These are phyloP conservation scores for Chytriomyces sp. DNA, from an alignment of 192 early-diverging fungal genomes.

Conservation along the genomic window DNA sequence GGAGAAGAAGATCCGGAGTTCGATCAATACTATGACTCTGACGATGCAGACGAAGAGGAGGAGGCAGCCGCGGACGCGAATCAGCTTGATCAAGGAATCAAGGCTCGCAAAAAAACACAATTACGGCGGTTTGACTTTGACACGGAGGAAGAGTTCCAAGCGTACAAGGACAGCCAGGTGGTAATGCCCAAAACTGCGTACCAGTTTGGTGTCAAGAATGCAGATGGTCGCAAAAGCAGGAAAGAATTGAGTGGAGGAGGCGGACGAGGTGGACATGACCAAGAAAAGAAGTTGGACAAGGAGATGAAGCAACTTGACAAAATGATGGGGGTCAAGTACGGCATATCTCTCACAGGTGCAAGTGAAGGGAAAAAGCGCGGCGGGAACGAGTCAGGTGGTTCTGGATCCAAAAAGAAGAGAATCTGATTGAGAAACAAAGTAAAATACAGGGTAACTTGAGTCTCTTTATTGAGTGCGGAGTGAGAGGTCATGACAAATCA, in stretches of 20 bases:
- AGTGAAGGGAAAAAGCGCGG: slow-evolving; percentile 5
- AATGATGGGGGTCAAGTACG: slow-evolving; percentile 52
- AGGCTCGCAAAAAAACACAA: slow-evolving; percentile 71
- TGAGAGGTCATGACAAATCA: not conserved
- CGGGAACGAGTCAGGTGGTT: slow-evolving; percentile 4
- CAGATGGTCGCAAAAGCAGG: slow-evolving; percentile 58
- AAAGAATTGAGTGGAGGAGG: slow-evolving; percentile 34
- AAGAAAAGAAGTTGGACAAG: slow-evolving; percentile 42
- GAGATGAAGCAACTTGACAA: slow-evolving; percentile 52
- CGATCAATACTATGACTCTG: slow-evolving; percentile 56
- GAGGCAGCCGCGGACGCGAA: slow-evolving; percentile 32
- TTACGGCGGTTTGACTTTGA: slow-evolving; percentile 78
- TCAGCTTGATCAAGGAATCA: slow-evolving; percentile 71
- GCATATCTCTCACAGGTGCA: slow-evolving; percentile 23
- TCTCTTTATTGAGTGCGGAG: no score
- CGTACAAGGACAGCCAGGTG: slow-evolving; percentile 72
- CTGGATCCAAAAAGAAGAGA: not conserved
- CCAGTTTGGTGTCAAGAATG: slow-evolving; percentile 74
- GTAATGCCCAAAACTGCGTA: slow-evolving; percentile 75
- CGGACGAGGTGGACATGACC: not conserved
- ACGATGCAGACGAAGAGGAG: slow-evolving; percentile 38
- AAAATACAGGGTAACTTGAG: no score
- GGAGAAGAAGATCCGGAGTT: slow-evolving; percentile 37
- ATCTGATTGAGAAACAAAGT: not conserved
- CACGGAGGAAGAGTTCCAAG: slow-evolving; percentile 72